Base-by-base conservation (phyloP, 768 basidiomycete genomes). In the Serpula lacrymans region DNA sequence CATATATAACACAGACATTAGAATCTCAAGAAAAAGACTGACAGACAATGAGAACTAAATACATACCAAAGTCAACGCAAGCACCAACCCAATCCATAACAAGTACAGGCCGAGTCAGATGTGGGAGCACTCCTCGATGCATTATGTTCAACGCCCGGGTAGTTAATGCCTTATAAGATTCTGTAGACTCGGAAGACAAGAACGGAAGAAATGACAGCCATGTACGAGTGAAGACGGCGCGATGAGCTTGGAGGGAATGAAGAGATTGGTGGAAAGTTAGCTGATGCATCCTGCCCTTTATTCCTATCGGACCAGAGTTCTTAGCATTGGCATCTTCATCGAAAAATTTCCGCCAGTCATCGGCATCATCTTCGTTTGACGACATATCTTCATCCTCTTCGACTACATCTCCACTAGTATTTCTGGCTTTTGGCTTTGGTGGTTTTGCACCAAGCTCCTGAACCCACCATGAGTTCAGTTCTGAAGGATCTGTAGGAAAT, bases 1-100 rank as follows among this genome's bases (percentile, higher is more conserved):
- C 28, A 37, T 21, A 40, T 25, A 45, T 18, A 27, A 35, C 13
- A 25, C n/a, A n/a, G n/a, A n/a, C n/a, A n/a, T n/a, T n/a, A n/a
- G n/a, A n/a, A n/a, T n/a, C n/a, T n/a, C n/a, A n/a, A n/a, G n/a
- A n/a, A n/a, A n/a, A n/a, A n/a, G n/a, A n/a, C n/a, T n/a, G n/a
- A n/a, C n/a, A n/a, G 30, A 3, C 27, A 26, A 33, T 20, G 25
- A 7, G 6, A 20, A 43, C 21, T 21, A 37, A 21, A 14, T 21
- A 58, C 78, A 46, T 40, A 83, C 90, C 91, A 50, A 77, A 70
- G 56, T 94, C 90, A 10, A 92, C 84, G 49, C 87, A 88, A 2
- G 78, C 78, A 20, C 82, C 78, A 27, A 95, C 74, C 89, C 92
- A 96, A 58, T 95, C 91, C 85, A 92, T 91, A n/a, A 87, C 74